Evolutionary conservation across 768 basidiomycete genomes (phyloP), one percentile per base, ranked within the genome.

Genomic region (Obba rivulosa): DNA sequence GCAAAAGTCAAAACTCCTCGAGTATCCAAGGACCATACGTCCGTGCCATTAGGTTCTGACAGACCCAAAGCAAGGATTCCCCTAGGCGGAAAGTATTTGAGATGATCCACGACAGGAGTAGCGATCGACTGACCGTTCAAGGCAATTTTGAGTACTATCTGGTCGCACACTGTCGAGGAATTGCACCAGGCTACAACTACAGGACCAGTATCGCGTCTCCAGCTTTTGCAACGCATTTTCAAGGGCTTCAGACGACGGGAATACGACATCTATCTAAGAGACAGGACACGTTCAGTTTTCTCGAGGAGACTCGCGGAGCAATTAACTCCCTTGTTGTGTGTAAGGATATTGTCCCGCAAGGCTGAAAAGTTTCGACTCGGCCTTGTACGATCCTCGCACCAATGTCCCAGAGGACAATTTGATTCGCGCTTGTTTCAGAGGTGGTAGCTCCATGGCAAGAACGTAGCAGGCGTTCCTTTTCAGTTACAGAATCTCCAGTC

Each of bases 21-120:
- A 2, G 73, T 69, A 56, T 87, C 85, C 47, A 87, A 69, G 57
- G 82, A 85, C 87, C 87, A 89, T 2, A 71, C 72, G 51, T 86
- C 76, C 4, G 59, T 54, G 7, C 45, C 47, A 11, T 35, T 22
- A 14, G 50, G 21, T 9, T 49, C 48, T 0, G 57, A 45, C 8
- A 51, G 21, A 9, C 59, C 59, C 3, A 54, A 7, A 2, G 57
- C 61, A 7, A 54, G 13, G 3, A 62, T 34, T 18, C 53, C 45
- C 18, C 60, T 61, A 16, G n/a, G 25, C 5, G 17, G n/a, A 11
- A 40, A 8, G 22, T 20, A 45, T 37, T 18, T 35, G 41, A 41
- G 34, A 2, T 34, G 17, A 24, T 45, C 44, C 49, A 22, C 45
- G 37, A 24, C 8, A 14, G 24, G 38, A 25, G 43, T 28, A 23